Percentiles rank a stretch among this genome's conserved stretches.
Conservation (phyloP, 2,329 filamentous ascomycete species). For the Fusarium nisikadoi region DNA sequence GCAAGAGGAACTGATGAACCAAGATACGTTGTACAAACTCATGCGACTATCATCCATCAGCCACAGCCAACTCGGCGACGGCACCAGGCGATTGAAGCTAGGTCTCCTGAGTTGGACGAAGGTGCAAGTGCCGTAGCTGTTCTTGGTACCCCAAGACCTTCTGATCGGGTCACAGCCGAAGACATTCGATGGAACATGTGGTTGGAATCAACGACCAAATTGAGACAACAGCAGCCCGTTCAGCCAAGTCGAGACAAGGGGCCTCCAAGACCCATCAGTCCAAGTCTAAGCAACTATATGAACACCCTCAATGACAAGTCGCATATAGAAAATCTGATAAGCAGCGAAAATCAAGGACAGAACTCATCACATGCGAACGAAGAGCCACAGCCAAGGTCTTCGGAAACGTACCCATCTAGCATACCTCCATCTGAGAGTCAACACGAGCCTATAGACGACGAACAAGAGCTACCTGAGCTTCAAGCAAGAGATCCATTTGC, state of each 20-base stretch:
- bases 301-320: conserved; percentile 14
- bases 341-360: neutral
- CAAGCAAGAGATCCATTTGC: neutral
- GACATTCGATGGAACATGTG: conserved; percentile 41
- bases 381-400: neutral
- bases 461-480: conserved; percentile 1
- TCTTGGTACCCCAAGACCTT: conserved; percentile 10
- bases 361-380: neutral
- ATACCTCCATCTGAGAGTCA: neutral
- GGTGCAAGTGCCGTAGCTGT: conserved; percentile 26
- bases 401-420: neutral
- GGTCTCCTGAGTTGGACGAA: conserved; percentile 24
- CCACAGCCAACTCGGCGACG: conserved; percentile 40
- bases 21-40: conserved; percentile 25
- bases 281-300: conserved; percentile 31
- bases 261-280: conserved; percentile 14
- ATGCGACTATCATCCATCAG: conserved; percentile 39
- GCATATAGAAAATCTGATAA: neutral
- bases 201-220: conserved; percentile 18
- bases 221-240: neutral
- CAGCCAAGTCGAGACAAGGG: neutral
- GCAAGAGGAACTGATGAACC: conserved; percentile 11
- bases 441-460: neutral
- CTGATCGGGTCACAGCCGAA: conserved; percentile 14
- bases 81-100: conserved; percentile 14